Evolutionary conservation across 495 filamentous ascomycete species (phyloP), one percentile per base, ranked within the genome.

Genomic region (Neurospora tetrasperma): DNA sequence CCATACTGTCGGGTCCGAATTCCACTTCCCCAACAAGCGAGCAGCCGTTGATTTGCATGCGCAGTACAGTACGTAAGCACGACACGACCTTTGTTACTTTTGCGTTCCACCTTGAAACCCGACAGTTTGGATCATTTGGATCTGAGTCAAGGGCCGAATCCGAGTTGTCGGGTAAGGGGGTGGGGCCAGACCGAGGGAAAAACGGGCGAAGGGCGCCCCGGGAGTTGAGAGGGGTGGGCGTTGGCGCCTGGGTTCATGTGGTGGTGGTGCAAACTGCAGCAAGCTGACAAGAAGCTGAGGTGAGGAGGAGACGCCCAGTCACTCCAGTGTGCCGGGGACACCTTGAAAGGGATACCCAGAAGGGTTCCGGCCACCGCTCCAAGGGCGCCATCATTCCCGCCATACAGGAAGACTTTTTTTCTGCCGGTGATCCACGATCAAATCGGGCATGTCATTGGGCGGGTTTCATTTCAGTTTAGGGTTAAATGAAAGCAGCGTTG

Each of bases 21-120:
- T 62, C 54, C 54, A 62, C 35, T 23, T 62, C 31, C 54, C 6
- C 54, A 62, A 62, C 54, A 62, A 62, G 54, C 23, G 54, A 27
- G 54, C 54, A 35, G 54, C 54, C 54, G 54, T 62, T 62, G 27
- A 62, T 62, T 62, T 62, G 54, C 54, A 62, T 35, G 54, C 54
- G 54, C 54, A 62, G 54, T 62, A 62, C 54, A 62, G 54, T 62
- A 62, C 54, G 54, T 62, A 62, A 62, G 54, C 54, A 62, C 54
- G 54, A 62, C 54, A 62, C 54, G 54, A 35, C 54, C 54, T 62
- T 62, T 59, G 48, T 59, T 59, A 59, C 20, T 59, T 59, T 59
- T 59, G 48, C 48, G 48, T 59, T 62, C 54, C 54, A 62, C 54
- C 20, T 35, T 18, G 54, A 14, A 62, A 35, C 54, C 54, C 54